Conservation (phyloP, 2,329 filamentous ascomycete genomes). For the Phyllosticta citriasiana region DNA sequence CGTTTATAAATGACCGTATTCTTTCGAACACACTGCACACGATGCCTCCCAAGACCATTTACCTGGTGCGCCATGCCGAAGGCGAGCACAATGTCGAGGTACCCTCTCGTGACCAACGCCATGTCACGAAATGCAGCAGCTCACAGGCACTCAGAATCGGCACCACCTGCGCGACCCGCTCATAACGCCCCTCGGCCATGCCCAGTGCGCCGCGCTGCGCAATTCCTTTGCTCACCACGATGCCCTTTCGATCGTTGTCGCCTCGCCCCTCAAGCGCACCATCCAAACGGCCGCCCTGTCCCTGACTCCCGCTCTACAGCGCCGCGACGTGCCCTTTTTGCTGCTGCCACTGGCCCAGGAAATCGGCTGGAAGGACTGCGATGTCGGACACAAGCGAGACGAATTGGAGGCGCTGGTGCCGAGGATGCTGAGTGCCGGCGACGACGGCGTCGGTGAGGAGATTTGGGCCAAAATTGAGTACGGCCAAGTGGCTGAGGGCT, state of each 20-base stretch:
- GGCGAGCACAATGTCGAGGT: conserved; percentile 62
- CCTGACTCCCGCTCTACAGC: conserved; percentile 45
- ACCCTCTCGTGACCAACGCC: background rate
- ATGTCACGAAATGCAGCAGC: background rate
- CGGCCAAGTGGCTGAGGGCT: conserved; percentile 49
- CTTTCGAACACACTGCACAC: background rate
- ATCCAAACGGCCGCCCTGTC: conserved; percentile 64
- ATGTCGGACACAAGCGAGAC: conserved; percentile 54
- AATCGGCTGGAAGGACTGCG: conserved; percentile 62
- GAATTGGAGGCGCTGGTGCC: conserved; percentile 35
- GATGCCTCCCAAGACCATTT: conserved; percentile 39
- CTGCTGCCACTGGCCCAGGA: conserved; percentile 71
- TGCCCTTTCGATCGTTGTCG: conserved; percentile 57
- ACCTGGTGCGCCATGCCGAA: conserved; percentile 61
- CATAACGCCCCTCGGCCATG: conserved; percentile 63
- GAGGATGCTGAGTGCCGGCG: conserved; percentile 36
- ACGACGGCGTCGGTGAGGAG: conserved; percentile 39
- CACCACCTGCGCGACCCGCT: conserved; percentile 69
- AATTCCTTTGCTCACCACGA: conserved; percentile 50
- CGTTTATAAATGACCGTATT: background rate
- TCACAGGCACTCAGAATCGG: conserved; percentile 30
- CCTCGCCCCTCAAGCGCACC: conserved; percentile 72
- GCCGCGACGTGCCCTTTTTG: conserved; percentile 38
- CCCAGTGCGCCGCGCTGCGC: conserved; percentile 60
- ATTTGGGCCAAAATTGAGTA: conserved; percentile 46